Conservation (phyloP, 495 filamentous ascomycete genomes). For the Neurospora sp. region DNA sequence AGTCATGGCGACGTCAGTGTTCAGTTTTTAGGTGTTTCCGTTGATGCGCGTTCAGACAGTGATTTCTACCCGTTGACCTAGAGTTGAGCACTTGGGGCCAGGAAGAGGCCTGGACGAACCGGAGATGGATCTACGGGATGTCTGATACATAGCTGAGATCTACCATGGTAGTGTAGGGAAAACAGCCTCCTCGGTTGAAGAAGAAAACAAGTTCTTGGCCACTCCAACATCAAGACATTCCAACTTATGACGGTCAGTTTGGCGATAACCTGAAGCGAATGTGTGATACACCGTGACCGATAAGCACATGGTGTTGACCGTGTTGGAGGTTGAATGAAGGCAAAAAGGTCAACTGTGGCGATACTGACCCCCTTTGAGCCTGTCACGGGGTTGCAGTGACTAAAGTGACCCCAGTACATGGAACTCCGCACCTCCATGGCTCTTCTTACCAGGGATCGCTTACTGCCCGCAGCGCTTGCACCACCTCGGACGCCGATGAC, state of each 20-base stretch:
- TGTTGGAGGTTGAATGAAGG: not conserved
- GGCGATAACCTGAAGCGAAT: not conserved
- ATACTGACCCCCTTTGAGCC: conserved; percentile 8
- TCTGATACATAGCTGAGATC: too few relatives aligned
- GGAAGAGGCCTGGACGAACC: not conserved
- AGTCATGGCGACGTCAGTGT: not conserved
- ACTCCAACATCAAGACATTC: not conserved
- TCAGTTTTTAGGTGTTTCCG: not conserved
- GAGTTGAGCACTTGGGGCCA: not conserved
- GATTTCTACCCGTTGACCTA: not conserved
- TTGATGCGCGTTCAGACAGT: not conserved
- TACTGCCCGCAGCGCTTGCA: not conserved
- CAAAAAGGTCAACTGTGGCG: conserved; percentile 15
- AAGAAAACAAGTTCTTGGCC: not conserved
- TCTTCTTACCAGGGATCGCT: not conserved
- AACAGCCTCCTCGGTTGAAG: not conserved
- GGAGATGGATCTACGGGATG: not conserved
- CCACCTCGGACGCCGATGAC: not conserved
- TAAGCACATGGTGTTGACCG: not conserved
- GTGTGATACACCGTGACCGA: not conserved
- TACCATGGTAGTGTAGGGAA: too few relatives aligned
- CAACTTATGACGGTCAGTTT: not conserved
- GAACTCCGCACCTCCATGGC: not conserved
- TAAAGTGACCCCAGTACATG: not conserved
- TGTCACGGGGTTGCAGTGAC: conserved; percentile 16